Evolutionary conservation across 176 grass and related monocot genomes (phyloP), one percentile per base, ranked within the genome.

Genomic region (Eragrostis curvula): DNA sequence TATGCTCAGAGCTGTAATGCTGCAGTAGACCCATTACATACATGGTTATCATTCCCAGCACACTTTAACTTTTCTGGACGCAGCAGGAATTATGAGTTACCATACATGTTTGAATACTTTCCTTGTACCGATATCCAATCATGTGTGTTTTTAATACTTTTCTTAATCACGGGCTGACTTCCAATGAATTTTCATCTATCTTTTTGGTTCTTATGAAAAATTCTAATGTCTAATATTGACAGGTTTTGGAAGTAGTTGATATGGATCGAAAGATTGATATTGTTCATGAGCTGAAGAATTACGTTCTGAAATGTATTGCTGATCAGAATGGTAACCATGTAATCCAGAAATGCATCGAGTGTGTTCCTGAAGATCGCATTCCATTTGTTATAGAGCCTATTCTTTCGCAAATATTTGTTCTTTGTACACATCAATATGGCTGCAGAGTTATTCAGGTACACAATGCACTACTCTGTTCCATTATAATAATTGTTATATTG

Each of bases 301-400:
- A 47, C 67, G 87, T 96, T 87, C 80, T 99, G 69, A 84, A 83
- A 78, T 99, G 96, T 83, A 90, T 95, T 71, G 83, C 72, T 86
- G 96, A 98, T 81, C 96, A 95, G 80, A 98, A 98, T 82, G 96
- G 96, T 20, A 98, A 98, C 62, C 96, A 98, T 84, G 96, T 98
- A 66, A 93, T 95, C 73, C 96, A 99, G 73, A 99, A 99, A 72
- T 99, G 96, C 85, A 99, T 99, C 56, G 96, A 99, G 79, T 90
- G 96, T 87, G 87, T 99, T 75, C 96, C 91, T 48, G 90, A 99
- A 85, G 85, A 93, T 52, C 81, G n/a, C 53, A 99, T 99, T 74
- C 67, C 74, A 3, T 99, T 96, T 86, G 92, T 99, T 23, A 85
- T 93, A 48, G 86, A 86, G 29, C 81, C 91, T 68, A 91, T 96